phyloP scores from a whole-genome alignment of 331 rosid genomes.

The Telfairia occidentalis region DNA sequence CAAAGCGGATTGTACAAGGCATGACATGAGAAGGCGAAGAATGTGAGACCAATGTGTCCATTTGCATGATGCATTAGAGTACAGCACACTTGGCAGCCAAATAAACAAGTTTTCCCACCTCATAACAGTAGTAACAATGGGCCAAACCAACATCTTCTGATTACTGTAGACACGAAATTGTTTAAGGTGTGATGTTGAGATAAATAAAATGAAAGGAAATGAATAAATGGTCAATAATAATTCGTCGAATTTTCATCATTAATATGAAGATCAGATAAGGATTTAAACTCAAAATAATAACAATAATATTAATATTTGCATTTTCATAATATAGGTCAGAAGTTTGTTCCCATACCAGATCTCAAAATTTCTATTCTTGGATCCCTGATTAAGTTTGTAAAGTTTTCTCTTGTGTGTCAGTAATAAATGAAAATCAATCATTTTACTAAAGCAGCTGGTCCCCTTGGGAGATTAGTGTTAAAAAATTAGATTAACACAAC shows the following conservation, averaged over 20 bases:
- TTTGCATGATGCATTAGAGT: not conserved
- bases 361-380: not conserved
- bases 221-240: not conserved
- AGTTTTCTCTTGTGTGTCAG: not conserved
- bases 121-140: not conserved
- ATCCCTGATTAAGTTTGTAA: not conserved
- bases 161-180: not conserved
- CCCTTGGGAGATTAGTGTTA: not conserved
- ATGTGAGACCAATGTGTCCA: not conserved
- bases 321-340: not conserved
- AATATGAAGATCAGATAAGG: not conserved
- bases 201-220: not conserved
- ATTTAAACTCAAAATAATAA: too few species aligned
- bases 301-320: too few species aligned
- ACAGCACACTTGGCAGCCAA: not conserved
- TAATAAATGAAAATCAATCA: not conserved
- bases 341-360: not conserved
- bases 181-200: not conserved
- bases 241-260: not conserved
- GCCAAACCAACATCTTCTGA: not conserved
- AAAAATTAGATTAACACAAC: not conserved
- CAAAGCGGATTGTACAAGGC: not conserved
- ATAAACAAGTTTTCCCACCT: not conserved
- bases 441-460: not conserved
- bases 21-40: not conserved